Evolutionary conservation across 1,284 basidiomycete genomes (phyloP).

Genomic region (Puccinia triticina): DNA sequence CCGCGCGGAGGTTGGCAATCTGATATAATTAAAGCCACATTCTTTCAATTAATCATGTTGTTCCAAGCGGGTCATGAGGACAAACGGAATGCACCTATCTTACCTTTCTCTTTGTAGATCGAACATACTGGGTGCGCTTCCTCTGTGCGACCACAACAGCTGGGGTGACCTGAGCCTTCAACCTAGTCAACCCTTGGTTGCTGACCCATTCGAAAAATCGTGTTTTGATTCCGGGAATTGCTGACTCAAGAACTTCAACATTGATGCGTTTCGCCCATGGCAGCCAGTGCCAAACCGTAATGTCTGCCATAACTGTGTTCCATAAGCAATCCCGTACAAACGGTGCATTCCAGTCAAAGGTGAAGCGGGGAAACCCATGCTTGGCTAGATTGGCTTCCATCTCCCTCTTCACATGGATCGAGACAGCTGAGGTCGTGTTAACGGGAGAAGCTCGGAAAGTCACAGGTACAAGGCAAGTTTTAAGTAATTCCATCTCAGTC

Average conservation of each 20-base stretch:
- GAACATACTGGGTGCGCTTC: not conserved
- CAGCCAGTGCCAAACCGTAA: constrained; percentile 1
- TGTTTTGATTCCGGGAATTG: not conserved
- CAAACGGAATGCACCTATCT: not conserved
- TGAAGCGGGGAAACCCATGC: not conserved
- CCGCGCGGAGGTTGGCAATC: constrained; percentile 10
- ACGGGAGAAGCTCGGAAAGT: not conserved
- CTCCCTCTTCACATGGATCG: not conserved
- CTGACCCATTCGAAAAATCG: constrained; percentile 10
- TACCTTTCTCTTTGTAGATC: constrained; percentile 18
- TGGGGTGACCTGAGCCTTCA: not conserved
- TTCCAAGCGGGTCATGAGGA: not conserved
- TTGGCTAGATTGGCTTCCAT: constrained; percentile 12
- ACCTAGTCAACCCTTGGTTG: not conserved
- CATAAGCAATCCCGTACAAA: not conserved
- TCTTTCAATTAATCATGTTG: not conserved
- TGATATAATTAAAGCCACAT: not conserved
- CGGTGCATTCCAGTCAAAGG: constrained; percentile 14
- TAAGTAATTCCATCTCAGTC: not conserved
- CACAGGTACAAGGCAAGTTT: not conserved
- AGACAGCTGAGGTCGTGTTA: not conserved
- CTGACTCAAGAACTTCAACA: not conserved
- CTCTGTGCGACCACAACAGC: not conserved
- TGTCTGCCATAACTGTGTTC: not conserved
- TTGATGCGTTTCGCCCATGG: not conserved